Conservation (phyloP, 257 asterid genomes). For the Scutellaria barbata region DNA sequence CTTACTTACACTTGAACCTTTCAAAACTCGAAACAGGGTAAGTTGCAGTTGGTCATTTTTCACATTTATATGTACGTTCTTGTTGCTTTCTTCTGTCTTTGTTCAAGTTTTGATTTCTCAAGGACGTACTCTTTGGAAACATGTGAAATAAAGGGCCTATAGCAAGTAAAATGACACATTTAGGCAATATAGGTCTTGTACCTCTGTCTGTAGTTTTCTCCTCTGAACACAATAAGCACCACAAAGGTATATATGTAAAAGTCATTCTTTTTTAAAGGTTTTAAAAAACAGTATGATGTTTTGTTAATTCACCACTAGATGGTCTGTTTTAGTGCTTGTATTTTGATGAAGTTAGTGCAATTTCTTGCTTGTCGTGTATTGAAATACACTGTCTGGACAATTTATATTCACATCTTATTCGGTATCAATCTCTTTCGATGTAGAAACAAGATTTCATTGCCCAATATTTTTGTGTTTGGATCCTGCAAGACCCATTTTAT, state of each 20-base stretch:
- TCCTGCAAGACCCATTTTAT: neutral
- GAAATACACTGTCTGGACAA: neutral
- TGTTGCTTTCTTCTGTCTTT: neutral
- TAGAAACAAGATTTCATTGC: constrained; percentile 13
- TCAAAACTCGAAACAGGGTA: constrained; percentile 76
- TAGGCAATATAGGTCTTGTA: neutral
- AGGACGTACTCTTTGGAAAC: neutral
- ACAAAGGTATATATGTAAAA: neutral
- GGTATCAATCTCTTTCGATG: constrained; percentile 1
- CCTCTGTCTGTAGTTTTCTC: neutral
- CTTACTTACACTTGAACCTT: constrained; percentile 73
- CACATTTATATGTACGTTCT: too few species aligned
- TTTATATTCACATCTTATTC: neutral
- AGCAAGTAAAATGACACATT: neutral
- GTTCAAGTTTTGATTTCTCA: neutral
- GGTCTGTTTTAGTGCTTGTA: neutral
- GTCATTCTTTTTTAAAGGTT: neutral
- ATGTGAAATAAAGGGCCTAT: neutral
- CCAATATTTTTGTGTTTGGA: constrained; percentile 1
- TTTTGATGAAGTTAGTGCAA: neutral
- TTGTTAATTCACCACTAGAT: neutral
- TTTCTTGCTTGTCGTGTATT: neutral
- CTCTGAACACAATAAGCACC: neutral
- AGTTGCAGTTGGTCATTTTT: constrained; percentile 29
- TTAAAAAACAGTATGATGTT: neutral